Evolutionary conservation across 108 stramenopile genomes (phyloP).

Genomic region (Pseudonitzschia pungens): DNA sequence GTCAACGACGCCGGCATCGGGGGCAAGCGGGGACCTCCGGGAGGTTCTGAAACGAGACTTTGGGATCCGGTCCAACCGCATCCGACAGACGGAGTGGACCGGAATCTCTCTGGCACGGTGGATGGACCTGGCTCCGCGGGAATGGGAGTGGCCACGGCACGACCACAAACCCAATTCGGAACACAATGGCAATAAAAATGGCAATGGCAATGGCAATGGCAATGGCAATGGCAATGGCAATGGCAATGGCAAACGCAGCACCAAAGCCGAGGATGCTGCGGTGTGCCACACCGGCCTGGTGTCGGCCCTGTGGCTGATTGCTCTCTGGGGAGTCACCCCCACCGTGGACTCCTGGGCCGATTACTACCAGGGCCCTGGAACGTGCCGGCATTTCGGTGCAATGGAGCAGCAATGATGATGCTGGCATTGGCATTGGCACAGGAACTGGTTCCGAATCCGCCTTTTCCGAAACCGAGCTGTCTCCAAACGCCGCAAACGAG

Average conservation of each 20-base stretch:
- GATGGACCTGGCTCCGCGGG: conserved; percentile 26
- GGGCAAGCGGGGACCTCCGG: neutral
- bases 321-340: conserved; percentile 21
- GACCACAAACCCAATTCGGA: neutral
- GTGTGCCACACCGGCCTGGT: neutral
- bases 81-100: conserved; percentile 36
- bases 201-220: neutral
- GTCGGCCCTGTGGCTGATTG: conserved; percentile 32
- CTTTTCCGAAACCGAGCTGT: neutral
- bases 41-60: conserved; percentile 3
- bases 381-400: neutral
- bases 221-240: neutral
- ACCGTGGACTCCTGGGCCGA: conserved; percentile 9
- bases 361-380: neutral
- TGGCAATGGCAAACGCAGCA: neutral
- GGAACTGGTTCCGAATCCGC: neutral
- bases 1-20: too few relatives aligned
- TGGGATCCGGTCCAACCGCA: conserved; percentile 42
- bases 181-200: too few relatives aligned
- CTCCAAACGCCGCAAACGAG: neutral
- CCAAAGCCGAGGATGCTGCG: neutral
- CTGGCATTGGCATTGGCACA: too few relatives aligned
- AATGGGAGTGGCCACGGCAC: neutral
- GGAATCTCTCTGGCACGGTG: conserved; percentile 39
- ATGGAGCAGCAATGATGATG: too few relatives aligned